Evolutionary conservation across 1,284 basidiomycete species (phyloP).

Genomic region (Veloporphyrellus conicus): DNA sequence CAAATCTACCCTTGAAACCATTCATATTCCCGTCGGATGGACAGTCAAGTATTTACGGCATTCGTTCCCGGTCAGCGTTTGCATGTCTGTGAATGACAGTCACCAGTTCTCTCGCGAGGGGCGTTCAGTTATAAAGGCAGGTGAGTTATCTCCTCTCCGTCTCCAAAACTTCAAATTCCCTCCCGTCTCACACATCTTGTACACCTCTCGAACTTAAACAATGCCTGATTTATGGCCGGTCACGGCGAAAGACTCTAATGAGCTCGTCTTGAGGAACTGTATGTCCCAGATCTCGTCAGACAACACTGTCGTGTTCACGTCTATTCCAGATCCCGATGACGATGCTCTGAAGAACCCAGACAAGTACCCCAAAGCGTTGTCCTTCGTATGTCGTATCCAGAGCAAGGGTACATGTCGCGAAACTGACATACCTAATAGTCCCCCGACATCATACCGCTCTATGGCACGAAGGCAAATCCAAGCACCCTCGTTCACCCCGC

Average conservation of each 20-base stretch:
- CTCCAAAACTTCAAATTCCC: slow-evolving; percentile 1
- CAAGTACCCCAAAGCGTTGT: slow-evolving; percentile 9
- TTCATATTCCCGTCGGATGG: neutral
- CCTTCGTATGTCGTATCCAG: slow-evolving; percentile 6
- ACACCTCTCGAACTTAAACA: neutral
- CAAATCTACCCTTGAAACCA: too few relatives aligned
- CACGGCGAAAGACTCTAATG: neutral
- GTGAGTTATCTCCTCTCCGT: neutral
- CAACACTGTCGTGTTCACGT: neutral
- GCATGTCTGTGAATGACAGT: neutral
- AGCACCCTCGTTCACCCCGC: slow-evolving; percentile 1
- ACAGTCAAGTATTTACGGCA: neutral
- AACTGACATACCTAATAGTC: slow-evolving; percentile 4
- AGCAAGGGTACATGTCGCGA: too few relatives aligned
- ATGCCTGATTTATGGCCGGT: too few relatives aligned
- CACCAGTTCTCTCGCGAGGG: neutral
- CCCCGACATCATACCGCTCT: slow-evolving; percentile 14
- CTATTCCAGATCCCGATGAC: slow-evolving; percentile 11
- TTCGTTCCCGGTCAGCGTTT: neutral
- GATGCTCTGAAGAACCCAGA: neutral
- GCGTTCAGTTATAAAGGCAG: slow-evolving; percentile 5
- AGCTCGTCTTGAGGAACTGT: slow-evolving; percentile 12
- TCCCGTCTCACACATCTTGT: neutral
- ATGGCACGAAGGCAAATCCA: slow-evolving; percentile 1
- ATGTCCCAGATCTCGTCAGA: neutral